Evolutionary conservation across 2,329 filamentous ascomycete genomes (phyloP).

Genomic region (Reticulascus tulasneorum): DNA sequence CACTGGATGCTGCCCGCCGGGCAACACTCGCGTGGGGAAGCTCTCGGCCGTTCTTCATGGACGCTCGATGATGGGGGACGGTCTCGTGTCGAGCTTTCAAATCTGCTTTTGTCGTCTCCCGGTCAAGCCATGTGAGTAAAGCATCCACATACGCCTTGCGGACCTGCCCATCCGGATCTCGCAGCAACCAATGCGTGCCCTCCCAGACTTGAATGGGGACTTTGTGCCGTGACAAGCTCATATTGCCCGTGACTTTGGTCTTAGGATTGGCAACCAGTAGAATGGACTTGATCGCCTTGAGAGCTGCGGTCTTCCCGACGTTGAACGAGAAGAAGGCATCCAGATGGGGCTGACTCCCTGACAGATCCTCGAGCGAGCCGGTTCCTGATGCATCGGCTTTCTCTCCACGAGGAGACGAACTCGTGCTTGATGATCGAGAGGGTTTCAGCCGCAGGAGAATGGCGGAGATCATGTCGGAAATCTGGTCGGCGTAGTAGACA

Average conservation of each 20-base stretch:
- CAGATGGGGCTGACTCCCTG: constrained; percentile 33
- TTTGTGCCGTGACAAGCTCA: constrained; percentile 65
- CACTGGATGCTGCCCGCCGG: constrained; percentile 65
- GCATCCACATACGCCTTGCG: constrained; percentile 83
- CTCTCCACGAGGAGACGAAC: constrained; percentile 41
- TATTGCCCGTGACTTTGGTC: constrained; percentile 53
- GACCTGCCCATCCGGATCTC: constrained; percentile 73
- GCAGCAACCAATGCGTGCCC: constrained; percentile 89
- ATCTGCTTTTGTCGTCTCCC: constrained; percentile 70
- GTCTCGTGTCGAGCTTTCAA: constrained; percentile 57
- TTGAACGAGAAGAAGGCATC: constrained; percentile 52
- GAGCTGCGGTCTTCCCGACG: constrained; percentile 58
- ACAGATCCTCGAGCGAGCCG: constrained; percentile 32
- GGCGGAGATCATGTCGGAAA: constrained; percentile 86
- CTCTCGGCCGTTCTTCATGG: constrained; percentile 38
- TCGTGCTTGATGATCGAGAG: constrained; percentile 37
- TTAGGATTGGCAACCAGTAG: constrained; percentile 74
- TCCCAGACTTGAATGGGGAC: constrained; percentile 88
- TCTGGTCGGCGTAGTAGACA: constrained; percentile 94
- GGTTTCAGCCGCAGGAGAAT: constrained; percentile 78
- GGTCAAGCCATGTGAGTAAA: constrained; percentile 75
- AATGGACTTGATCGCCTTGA: constrained; percentile 78
- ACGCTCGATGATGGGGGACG: constrained; percentile 39
- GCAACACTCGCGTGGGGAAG: constrained; percentile 37
- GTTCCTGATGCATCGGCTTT: constrained; percentile 32